These are phyloP conservation scores for Vitis vinifera DNA, from an alignment of 164 flowering plant species.

Conservation along the genomic window DNA sequence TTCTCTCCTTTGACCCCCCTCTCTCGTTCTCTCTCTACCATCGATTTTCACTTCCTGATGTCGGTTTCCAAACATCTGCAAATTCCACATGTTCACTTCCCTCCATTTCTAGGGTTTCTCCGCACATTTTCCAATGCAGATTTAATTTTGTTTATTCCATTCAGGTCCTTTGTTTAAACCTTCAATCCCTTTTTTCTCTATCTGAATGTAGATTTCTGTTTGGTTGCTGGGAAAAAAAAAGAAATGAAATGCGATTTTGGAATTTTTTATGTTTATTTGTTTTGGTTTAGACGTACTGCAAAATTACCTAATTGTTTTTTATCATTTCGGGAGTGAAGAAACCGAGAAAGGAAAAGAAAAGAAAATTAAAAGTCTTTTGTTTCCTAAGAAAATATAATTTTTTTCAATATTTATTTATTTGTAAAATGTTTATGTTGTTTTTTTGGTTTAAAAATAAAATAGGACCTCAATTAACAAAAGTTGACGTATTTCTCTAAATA, in stretches of 20 bases:
- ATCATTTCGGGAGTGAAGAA: too few relatives aligned
- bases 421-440: too few relatives aligned
- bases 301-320: too few relatives aligned
- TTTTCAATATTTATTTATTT: too few relatives aligned
- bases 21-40: neutral
- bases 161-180: neutral
- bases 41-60: slow-evolving; percentile 7
- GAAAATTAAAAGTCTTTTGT: too few relatives aligned
- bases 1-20: slow-evolving; percentile 6
- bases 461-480: too few relatives aligned
- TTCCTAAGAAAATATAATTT: too few relatives aligned
- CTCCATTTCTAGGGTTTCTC: slow-evolving; percentile 1
- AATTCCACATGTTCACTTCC: neutral
- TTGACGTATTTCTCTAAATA: neutral
- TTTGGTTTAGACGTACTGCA: too few relatives aligned
- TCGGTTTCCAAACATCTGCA: neutral
- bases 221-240: neutral
- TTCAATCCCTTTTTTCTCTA: neutral
- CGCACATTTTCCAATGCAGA: neutral
- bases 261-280: too few relatives aligned
- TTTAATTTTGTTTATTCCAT: neutral
- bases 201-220: neutral
- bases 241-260: neutral
- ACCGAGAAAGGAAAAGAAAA: too few relatives aligned
- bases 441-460: too few relatives aligned